Conservation (phyloP, 1,284 basidiomycete species). For the Ustilago bromivora region DNA sequence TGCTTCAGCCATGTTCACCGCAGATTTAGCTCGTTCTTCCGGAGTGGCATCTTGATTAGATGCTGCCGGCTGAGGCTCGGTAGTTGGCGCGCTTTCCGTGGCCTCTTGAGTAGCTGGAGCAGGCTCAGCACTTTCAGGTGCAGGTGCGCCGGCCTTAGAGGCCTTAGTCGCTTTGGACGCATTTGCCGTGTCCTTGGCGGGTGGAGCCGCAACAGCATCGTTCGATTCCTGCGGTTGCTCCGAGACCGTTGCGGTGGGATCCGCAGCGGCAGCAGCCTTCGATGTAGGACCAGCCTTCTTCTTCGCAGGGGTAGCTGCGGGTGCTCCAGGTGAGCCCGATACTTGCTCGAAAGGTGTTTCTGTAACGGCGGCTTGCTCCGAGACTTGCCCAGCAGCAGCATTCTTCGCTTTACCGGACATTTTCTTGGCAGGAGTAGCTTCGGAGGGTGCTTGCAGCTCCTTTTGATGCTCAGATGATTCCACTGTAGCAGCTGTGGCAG, state of each 20-base stretch:
- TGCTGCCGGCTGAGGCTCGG: neutral
- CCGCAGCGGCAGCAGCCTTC: neutral
- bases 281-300: conserved; percentile 2
- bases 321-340: neutral
- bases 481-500: neutral
- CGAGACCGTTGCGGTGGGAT: neutral
- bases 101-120: neutral
- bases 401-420: neutral
- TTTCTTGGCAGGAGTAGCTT: neutral
- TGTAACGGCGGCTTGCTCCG: neutral
- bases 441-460: neutral
- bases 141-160: neutral
- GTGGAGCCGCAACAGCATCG: neutral
- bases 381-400: neutral
- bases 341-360: neutral
- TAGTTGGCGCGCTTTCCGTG: neutral
- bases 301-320: conserved; percentile 1
- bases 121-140: neutral
- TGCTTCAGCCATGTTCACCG: neutral
- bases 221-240: neutral
- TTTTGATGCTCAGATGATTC: neutral
- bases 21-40: no score
- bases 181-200: conserved; percentile 8
- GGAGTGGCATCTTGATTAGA: no score
- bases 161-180: conserved; percentile 10